Evolutionary conservation across 2,329 filamentous ascomycete genomes (phyloP).

Genomic region (Phialophora tarda): DNA sequence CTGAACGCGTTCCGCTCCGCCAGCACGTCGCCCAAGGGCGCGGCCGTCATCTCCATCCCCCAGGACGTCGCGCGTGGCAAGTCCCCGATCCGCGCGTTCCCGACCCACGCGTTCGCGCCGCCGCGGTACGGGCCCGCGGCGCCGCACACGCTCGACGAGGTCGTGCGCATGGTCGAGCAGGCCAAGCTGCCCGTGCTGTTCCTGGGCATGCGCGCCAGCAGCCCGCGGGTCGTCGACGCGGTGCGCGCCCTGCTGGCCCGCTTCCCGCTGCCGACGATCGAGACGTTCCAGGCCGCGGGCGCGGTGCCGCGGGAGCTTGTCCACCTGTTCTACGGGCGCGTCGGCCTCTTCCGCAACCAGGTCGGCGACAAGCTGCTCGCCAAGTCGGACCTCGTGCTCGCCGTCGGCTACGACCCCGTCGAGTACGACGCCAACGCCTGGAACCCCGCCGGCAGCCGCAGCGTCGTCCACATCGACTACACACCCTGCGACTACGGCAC

Average conservation of each 20-base stretch:
- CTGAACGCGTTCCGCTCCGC: constrained; percentile 55
- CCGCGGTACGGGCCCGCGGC: constrained; percentile 52
- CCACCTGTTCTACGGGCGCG: constrained; percentile 55
- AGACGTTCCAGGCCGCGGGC: constrained; percentile 59
- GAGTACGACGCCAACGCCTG: constrained; percentile 56
- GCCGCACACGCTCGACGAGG: constrained; percentile 42
- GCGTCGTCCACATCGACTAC: constrained; percentile 55
- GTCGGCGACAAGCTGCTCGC: constrained; percentile 54
- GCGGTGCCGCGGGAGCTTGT: constrained; percentile 52
- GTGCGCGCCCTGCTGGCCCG: constrained; percentile 51
- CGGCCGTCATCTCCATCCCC: constrained; percentile 52
- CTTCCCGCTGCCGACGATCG: constrained; percentile 54
- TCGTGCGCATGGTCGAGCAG: constrained; percentile 45
- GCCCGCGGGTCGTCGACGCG: constrained; percentile 49
- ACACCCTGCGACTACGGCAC: constrained; percentile 48
- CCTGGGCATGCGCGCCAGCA: constrained; percentile 53
- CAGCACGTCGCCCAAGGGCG: constrained; percentile 50
- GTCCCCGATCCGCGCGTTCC: constrained; percentile 50
- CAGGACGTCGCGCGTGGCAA: constrained; percentile 53
- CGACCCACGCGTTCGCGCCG: constrained; percentile 48
- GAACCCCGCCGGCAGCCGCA: constrained; percentile 50
- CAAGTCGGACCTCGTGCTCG: constrained; percentile 53
- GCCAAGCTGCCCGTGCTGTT: constrained; percentile 54
- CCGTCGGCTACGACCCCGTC: constrained; percentile 56
- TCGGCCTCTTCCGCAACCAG: constrained; percentile 58